phyloP scores from a whole-genome alignment of 192 early-diverging fungal genomes.

The Podila epicladia region DNA sequence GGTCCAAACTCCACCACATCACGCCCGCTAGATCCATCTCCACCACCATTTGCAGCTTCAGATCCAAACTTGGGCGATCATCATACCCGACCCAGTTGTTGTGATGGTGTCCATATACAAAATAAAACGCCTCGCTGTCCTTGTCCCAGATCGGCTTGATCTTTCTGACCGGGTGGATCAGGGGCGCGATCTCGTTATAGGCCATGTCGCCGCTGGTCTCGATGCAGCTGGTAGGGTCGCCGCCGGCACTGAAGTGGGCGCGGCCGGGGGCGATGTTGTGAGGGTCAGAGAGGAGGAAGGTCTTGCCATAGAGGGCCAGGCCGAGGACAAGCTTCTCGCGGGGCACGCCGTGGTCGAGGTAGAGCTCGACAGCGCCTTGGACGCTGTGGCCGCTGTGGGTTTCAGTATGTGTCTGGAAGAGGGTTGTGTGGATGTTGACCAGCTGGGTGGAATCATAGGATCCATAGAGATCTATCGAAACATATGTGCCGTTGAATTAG shows the following conservation, averaged over 20 bases:
- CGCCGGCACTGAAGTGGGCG: slow-evolving; percentile 19
- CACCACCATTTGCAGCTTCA: slow-evolving; percentile 33
- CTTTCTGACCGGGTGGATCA: slow-evolving; percentile 3
- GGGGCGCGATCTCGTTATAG: slow-evolving; percentile 29
- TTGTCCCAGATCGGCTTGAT: slow-evolving; percentile 23
- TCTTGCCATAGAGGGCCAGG: slow-evolving; percentile 76
- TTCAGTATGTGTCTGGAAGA: slow-evolving; percentile 30
- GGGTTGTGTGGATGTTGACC: slow-evolving; percentile 45
- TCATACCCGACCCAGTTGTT: slow-evolving; percentile 45
- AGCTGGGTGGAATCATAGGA: slow-evolving; percentile 63
- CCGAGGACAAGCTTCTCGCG: slow-evolving; percentile 82
- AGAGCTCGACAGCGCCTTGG: slow-evolving; percentile 67
- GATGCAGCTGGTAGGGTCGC: slow-evolving; percentile 35
- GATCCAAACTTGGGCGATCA: slow-evolving; percentile 33
- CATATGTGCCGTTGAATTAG: not conserved
- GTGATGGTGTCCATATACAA: slow-evolving; percentile 17
- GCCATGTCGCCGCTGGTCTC: slow-evolving; percentile 35
- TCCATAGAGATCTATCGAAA: slow-evolving; percentile 19
- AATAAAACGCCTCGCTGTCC: slow-evolving; percentile 33
- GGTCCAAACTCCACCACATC: slow-evolving; percentile 49
- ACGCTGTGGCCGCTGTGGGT: slow-evolving; percentile 38
- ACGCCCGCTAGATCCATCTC: slow-evolving; percentile 31
- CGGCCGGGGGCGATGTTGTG: slow-evolving; percentile 1
- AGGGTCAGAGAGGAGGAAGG: slow-evolving; percentile 8
- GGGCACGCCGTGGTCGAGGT: slow-evolving; percentile 74